Evolutionary conservation across 306 rosid species (phyloP).

Genomic region (Gastrolobium villosum): DNA sequence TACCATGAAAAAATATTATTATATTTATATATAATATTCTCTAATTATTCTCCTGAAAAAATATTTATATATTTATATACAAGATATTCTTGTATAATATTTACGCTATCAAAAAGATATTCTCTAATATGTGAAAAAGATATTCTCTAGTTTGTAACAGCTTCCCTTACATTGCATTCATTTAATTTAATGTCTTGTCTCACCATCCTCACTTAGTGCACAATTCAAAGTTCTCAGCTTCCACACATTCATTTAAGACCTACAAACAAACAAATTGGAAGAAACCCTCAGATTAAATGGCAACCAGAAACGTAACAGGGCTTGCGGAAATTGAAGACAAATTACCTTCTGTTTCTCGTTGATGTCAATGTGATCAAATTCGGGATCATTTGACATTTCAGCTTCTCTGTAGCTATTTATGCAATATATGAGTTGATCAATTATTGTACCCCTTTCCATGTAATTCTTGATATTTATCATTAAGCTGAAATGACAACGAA

Average conservation of each 20-base stretch:
- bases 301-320: not conserved
- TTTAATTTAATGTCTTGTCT: no score
- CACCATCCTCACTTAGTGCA: no score
- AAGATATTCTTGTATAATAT: no score
- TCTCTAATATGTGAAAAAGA: no score
- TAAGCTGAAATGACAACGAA: constrained; percentile 61
- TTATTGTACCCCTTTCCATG: constrained; percentile 69
- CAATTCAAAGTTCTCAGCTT: constrained; percentile 89
- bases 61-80: no score
- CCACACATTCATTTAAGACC: constrained; percentile 84
- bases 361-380: constrained; percentile 87
- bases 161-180: no score
- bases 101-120: no score
- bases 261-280: constrained; percentile 27
- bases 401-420: constrained; percentile 84
- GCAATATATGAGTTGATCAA: constrained; percentile 64
- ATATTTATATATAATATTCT: no score
- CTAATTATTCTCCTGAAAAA: no score
- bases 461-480: constrained; percentile 75
- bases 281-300: not conserved
- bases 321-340: not conserved
- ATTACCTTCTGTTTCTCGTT: constrained; percentile 81
- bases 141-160: no score
- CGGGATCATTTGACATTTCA: constrained; percentile 74
- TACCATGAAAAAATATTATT: no score